A percentile compares a stretch with the other conserved stretches of the same genome.
These are phyloP conservation scores for Simplicillium sp. DNA, from an alignment of 2,329 filamentous ascomycete species.

Conservation along the genomic window DNA sequence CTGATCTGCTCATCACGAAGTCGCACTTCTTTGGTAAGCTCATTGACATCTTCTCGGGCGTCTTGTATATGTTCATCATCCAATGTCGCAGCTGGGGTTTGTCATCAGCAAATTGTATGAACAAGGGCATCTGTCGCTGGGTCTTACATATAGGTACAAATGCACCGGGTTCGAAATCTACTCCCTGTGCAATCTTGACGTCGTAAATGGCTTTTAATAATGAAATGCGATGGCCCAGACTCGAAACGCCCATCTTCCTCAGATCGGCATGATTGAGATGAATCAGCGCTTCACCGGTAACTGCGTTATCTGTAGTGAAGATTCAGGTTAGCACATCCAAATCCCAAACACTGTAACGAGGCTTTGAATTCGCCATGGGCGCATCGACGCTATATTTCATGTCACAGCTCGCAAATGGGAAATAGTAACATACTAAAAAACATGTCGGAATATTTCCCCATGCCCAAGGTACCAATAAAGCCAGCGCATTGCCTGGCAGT, in stretches of 20 bases:
- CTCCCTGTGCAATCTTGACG: constrained; percentile 86
- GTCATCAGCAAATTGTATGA: no score
- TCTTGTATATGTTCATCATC: constrained; percentile 73
- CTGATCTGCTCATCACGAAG: constrained; percentile 85
- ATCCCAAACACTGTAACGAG: constrained; percentile 5
- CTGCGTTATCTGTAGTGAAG: constrained; percentile 66
- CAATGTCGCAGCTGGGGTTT: constrained; percentile 59
- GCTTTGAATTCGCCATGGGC: no score
- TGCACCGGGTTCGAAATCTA: constrained; percentile 84
- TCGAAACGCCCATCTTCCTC: constrained; percentile 87
- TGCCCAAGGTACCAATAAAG: constrained; percentile 70
- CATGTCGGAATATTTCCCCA: constrained; percentile 72
- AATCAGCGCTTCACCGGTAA: constrained; percentile 83
- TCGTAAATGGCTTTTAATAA: constrained; percentile 96
- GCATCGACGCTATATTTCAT: no score
- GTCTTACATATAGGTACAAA: constrained; percentile 82
- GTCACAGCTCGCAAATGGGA: background rate
- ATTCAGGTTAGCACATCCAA: constrained; percentile 12
- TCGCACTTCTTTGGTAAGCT: constrained; percentile 81
- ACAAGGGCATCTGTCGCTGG: no score
- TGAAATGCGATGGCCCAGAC: constrained; percentile 87
- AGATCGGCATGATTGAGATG: constrained; percentile 86
- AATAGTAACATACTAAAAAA: constrained; percentile 62
- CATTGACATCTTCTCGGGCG: constrained; percentile 86
- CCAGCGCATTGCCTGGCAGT: constrained; percentile 82